phyloP scores from a whole-genome alignment of 805 yeast genomes.

The Sporopachydermia quercuum region DNA sequence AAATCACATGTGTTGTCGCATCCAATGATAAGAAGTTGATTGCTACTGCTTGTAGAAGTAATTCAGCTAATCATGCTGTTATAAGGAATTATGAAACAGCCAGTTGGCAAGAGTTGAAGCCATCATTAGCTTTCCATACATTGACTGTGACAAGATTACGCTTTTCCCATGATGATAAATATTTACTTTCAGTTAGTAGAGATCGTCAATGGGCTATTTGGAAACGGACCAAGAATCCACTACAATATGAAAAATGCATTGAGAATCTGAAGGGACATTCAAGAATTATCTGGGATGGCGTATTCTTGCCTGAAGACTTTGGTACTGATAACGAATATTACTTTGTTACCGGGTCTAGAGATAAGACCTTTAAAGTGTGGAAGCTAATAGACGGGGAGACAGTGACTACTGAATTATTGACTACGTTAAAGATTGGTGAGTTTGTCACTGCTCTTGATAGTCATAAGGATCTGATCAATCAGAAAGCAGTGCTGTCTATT shows the following conservation, averaged over 20 bases:
- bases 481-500: slow-evolving; percentile 31
- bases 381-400: slow-evolving; percentile 21
- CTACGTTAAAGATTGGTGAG: slow-evolving; percentile 28
- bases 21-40: slow-evolving; percentile 47
- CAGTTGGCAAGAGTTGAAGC: slow-evolving; percentile 7
- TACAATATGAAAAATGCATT: slow-evolving; percentile 17
- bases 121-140: slow-evolving; percentile 47
- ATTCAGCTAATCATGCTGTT: slow-evolving; percentile 71
- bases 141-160: slow-evolving; percentile 74
- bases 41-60: slow-evolving; percentile 89
- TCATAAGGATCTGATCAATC: slow-evolving; percentile 17
- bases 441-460: slow-evolving; percentile 61
- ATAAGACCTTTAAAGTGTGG: slow-evolving; percentile 70
- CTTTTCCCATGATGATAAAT: slow-evolving; percentile 55
- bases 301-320: slow-evolving; percentile 10
- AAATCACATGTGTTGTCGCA: slow-evolving; percentile 64
- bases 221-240: slow-evolving; percentile 22
- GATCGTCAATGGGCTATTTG: slow-evolving; percentile 80
- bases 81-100: slow-evolving; percentile 54
- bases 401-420: slow-evolving; percentile 20
- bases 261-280: slow-evolving; percentile 64
- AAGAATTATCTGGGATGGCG: slow-evolving; percentile 80
- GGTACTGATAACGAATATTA: slow-evolving; percentile 17
- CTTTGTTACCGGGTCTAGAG: slow-evolving; percentile 84
- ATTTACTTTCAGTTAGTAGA: slow-evolving; percentile 66